Base-by-base conservation (phyloP, 768 basidiomycete genomes). In the Bullera alba region DNA sequence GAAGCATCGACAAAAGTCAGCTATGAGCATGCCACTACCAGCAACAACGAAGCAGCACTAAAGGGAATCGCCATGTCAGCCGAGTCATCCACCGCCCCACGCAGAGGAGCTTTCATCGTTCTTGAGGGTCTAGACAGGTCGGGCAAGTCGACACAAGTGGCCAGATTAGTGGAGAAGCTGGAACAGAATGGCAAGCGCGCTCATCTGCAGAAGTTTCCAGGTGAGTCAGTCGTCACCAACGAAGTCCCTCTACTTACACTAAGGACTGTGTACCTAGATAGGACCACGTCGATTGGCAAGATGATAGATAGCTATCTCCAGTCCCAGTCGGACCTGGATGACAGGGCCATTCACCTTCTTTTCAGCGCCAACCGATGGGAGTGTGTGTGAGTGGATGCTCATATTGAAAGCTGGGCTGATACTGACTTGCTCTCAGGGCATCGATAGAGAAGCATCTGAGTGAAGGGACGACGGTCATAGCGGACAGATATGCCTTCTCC, bases 311-410 rank as follows among this genome's bases (percentile, higher is more conserved):
- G 83, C 23, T 99, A 97, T 71, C 77, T 99, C 48, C 82, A 81
- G 41, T 86, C 85, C 14, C 73, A 86, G 44, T 79, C 85, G 14
- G 88, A 97, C 14, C 78, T 99, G 43, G 90, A 93, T 70, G 91
- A 96, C 74, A 85, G 78, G 54, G 86, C 84, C 1, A 83, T 97
- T 42, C 93, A 97, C 68, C 81, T 96, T 2, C 79, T 99, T 49
- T 97, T 99, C 77, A 84, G 89, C 37, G 95, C 92, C 2, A 99
- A 99, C 68, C 80, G 93, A 29, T 97, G 95, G 95, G 92, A 97
- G 69, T 80, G 85, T 55, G 84, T 85, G 87, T 93, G 51, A 63
- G 77, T 73, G 5, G 4, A 16, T 0, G 2, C 15, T 19, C 16
- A 26, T n/a, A 26, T 41, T 25, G 37, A 15, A 14, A 16, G 14